Percentiles rank a stretch among this genome's conserved stretches.
phyloP scores from a whole-genome alignment of 495 filamentous ascomycete species.

The Penicillium goetzii region DNA sequence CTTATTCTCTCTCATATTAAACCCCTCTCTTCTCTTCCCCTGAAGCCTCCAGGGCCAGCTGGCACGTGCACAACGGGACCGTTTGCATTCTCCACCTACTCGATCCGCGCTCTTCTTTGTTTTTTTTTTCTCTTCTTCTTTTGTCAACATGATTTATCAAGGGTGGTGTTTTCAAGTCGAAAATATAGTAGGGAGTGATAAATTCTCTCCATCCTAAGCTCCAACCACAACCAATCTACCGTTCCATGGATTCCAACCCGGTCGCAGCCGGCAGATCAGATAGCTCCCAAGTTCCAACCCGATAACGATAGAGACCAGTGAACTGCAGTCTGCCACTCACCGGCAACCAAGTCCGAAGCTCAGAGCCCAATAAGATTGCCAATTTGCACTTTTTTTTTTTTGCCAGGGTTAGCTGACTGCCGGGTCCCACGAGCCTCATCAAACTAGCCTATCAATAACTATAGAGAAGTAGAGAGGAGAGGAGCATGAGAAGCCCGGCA shows the following conservation, averaged over 20 bases:
- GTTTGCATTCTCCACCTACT: slow-evolving; percentile 14
- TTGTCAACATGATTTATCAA: background rate
- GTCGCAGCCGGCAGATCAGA: slow-evolving; percentile 3
- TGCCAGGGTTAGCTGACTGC: background rate
- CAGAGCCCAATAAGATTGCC: background rate
- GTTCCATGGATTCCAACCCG: background rate
- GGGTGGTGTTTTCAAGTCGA: background rate
- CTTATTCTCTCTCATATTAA: background rate
- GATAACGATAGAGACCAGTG: no score
- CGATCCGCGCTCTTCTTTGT: background rate
- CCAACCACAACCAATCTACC: background rate
- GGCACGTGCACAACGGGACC: slow-evolving; percentile 24
- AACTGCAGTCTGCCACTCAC: background rate
- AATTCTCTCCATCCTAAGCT: no score
- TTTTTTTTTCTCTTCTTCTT: background rate
- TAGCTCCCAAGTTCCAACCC: background rate
- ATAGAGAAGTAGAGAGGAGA: no score
- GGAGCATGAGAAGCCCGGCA: background rate
- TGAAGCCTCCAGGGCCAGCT: slow-evolving; percentile 4
- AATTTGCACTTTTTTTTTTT: background rate
- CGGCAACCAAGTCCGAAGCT: background rate
- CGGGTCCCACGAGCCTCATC: background rate
- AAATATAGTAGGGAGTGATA: background rate
- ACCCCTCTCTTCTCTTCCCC: background rate
- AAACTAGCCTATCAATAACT: background rate